Conservation (phyloP, 1,284 basidiomycete species). For the Heterobasidion irregulare region DNA sequence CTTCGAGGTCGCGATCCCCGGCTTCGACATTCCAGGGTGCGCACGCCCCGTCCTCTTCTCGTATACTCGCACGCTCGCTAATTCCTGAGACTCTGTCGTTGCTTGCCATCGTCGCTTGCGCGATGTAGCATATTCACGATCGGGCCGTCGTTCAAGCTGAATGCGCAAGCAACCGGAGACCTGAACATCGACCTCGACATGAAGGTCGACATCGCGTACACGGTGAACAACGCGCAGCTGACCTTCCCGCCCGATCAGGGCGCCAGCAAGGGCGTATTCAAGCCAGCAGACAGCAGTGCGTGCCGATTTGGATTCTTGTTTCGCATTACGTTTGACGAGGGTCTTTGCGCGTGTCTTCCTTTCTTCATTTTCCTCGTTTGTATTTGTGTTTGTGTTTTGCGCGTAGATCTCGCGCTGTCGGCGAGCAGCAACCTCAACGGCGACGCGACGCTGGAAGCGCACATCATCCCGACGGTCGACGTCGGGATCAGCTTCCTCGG, state of each 20-base stretch:
- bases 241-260: conserved; percentile 31
- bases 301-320: neutral
- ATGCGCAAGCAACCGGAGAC: conserved; percentile 15
- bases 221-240: conserved; percentile 26
- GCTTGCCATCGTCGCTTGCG: no score
- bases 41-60: conserved; percentile 1
- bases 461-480: conserved; percentile 29
- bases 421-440: conserved; percentile 28
- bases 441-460: conserved; percentile 5
- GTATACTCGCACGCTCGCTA: neutral
- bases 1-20: conserved; percentile 24
- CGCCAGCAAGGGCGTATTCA: conserved; percentile 13
- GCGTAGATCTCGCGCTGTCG: conserved; percentile 31
- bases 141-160: conserved; percentile 26
- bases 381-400: no score
- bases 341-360: no score
- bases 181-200: conserved; percentile 30
- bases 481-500: conserved; percentile 30
- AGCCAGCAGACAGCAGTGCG: conserved; percentile 10
- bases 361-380: no score
- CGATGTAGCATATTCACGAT: conserved; percentile 21
- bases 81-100: neutral
- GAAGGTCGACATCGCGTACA: conserved; percentile 26
- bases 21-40: conserved; percentile 23
- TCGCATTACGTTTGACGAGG: no score